Conservation (phyloP, 2,329 filamentous ascomycete species). For the Talaromyces sp. region DNA sequence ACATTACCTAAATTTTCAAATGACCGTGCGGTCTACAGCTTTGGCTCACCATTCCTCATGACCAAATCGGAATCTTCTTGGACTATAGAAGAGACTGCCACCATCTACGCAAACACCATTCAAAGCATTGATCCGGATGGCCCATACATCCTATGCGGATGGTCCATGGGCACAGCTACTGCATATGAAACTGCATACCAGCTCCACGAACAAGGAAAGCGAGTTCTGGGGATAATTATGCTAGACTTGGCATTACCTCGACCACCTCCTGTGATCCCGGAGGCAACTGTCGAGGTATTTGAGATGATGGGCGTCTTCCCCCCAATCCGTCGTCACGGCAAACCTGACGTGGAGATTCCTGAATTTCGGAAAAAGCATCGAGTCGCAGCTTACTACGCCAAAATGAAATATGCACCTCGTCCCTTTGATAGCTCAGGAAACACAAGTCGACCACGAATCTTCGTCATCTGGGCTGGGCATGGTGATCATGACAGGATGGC, state of each 20-base stretch:
- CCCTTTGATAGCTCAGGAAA: not conserved
- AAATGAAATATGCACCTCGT: constrained; percentile 4
- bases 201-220: not conserved
- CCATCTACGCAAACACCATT: constrained; percentile 5
- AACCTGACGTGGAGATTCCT: constrained; percentile 6
- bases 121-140: constrained; percentile 2
- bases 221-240: constrained; percentile 1
- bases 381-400: constrained; percentile 2
- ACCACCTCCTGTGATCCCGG: constrained; percentile 4
- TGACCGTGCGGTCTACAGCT: constrained; percentile 4
- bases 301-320: constrained; percentile 4
- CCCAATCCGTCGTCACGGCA: not conserved
- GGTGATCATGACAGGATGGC: constrained; percentile 6
- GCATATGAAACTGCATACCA: constrained; percentile 8
- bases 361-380: not conserved
- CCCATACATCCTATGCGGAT: constrained; percentile 1
- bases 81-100: constrained; percentile 7
- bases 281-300: constrained; percentile 1
- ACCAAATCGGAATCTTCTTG: constrained; percentile 5
- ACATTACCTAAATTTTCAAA: constrained; percentile 11
- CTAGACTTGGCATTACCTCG: constrained; percentile 5
- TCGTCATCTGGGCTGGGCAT: constrained; percentile 6
- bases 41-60: constrained; percentile 4
- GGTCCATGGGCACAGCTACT: constrained; percentile 7
- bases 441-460: not conserved